phyloP scores from a whole-genome alignment of 1,284 basidiomycete genomes.

The Phellinidium pouzarii region DNA sequence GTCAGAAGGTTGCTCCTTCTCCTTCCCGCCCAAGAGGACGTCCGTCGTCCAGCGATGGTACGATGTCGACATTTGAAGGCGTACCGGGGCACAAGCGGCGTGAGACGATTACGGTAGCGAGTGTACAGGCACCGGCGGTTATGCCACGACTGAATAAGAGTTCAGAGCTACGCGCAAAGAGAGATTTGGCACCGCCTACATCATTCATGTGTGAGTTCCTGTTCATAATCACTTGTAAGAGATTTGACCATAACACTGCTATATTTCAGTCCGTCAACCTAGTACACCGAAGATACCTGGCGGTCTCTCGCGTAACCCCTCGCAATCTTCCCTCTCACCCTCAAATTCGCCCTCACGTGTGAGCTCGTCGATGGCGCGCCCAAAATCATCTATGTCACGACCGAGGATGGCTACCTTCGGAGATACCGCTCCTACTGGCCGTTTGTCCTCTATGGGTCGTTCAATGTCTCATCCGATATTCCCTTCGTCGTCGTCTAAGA shows the following conservation, averaged over 20 bases:
- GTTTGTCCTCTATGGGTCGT: conserved; percentile 13
- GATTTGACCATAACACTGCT: not conserved
- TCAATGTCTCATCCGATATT: conserved; percentile 9
- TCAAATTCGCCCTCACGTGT: conserved; percentile 15
- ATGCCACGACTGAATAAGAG: conserved; percentile 64
- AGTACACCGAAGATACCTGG: conserved; percentile 36
- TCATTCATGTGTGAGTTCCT: conserved; percentile 24
- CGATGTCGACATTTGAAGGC: conserved; percentile 64
- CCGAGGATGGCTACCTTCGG: not conserved
- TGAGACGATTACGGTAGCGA: conserved; percentile 64
- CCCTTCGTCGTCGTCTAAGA: conserved; percentile 15
- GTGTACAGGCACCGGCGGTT: conserved; percentile 53
- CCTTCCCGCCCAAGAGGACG: conserved; percentile 29
- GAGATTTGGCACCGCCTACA: conserved; percentile 36
- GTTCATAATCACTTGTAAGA: conserved; percentile 29
- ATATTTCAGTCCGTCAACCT: conserved; percentile 35
- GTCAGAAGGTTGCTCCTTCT: conserved; percentile 34
- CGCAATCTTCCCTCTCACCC: conserved; percentile 24
- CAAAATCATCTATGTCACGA: conserved; percentile 17
- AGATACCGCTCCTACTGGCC: not conserved
- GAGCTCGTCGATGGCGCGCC: conserved; percentile 23
- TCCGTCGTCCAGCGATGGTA: conserved; percentile 26
- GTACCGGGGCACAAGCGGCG: conserved; percentile 77
- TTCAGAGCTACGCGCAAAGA: conserved; percentile 54
- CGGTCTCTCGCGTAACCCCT: conserved; percentile 23